Percentiles rank a stretch among this genome's conserved stretches.
phyloP scores from a whole-genome alignment of 2,329 filamentous ascomycete species.

The Lecanosticta acicola region DNA sequence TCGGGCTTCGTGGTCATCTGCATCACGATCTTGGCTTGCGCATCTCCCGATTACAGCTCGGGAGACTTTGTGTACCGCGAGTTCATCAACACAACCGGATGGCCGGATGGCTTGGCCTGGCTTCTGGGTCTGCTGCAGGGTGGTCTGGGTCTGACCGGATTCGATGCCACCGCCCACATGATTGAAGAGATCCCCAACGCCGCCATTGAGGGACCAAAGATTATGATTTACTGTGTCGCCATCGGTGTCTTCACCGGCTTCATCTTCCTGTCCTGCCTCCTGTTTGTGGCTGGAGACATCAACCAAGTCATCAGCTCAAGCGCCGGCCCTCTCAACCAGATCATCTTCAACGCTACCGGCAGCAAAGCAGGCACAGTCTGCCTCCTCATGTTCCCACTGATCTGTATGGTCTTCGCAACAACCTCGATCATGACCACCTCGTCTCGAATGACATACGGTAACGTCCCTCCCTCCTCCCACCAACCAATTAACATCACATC shows the following conservation, averaged over 20 bases:
- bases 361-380: slow-evolving; percentile 32
- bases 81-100: slow-evolving; percentile 56
- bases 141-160: slow-evolving; percentile 40
- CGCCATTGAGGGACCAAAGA: slow-evolving; percentile 31
- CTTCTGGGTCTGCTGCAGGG: slow-evolving; percentile 40
- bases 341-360: slow-evolving; percentile 33
- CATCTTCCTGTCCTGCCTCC: slow-evolving; percentile 33
- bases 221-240: slow-evolving; percentile 35
- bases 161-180: slow-evolving; percentile 51
- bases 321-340: slow-evolving; percentile 31
- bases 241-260: slow-evolving; percentile 35
- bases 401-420: slow-evolving; percentile 33
- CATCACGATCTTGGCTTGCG: slow-evolving; percentile 62
- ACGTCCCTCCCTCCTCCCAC: background rate
- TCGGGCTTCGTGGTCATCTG: slow-evolving; percentile 63
- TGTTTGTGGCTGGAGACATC: slow-evolving; percentile 33
- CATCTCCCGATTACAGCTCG: slow-evolving; percentile 59
- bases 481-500: background rate
- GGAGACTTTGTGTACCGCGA: slow-evolving; percentile 60
- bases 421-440: slow-evolving; percentile 35
- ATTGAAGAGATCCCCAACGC: slow-evolving; percentile 35
- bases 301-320: slow-evolving; percentile 29
- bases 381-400: slow-evolving; percentile 33
- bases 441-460: slow-evolving; percentile 32
- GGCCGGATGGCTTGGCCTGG: slow-evolving; percentile 38